Conservation (phyloP, 805 yeast species). For the Candida cerambycidarum region DNA sequence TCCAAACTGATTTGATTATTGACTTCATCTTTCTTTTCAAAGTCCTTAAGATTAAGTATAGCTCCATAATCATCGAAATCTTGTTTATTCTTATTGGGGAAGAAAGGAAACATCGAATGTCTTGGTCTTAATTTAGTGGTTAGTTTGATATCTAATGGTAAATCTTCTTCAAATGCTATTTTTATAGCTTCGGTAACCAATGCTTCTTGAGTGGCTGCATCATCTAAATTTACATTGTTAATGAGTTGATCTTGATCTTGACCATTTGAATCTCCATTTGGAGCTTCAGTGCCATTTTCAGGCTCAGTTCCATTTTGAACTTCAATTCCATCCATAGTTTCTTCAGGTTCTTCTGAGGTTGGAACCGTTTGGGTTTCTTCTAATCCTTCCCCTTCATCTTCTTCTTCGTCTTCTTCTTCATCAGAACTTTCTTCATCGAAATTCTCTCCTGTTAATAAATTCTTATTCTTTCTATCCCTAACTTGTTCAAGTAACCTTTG, state of each 20-base stretch:
- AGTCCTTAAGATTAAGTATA: constrained; percentile 63
- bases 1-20: constrained; percentile 39
- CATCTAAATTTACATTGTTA: constrained; percentile 20
- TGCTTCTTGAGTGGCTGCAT: constrained; percentile 41
- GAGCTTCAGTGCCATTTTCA: neutral
- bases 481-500: constrained; percentile 41
- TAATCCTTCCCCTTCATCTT: constrained; percentile 29
- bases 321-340: constrained; percentile 16
- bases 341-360: constrained; percentile 7
- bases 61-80: constrained; percentile 89
- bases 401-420: constrained; percentile 35
- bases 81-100: constrained; percentile 45
- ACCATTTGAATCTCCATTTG: no score
- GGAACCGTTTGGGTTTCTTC: constrained; percentile 18
- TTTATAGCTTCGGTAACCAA: constrained; percentile 38
- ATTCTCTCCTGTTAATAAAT: constrained; percentile 36
- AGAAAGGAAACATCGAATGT: constrained; percentile 76
- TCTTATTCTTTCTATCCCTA: constrained; percentile 40
- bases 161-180: constrained; percentile 38
- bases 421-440: constrained; percentile 34
- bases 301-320: constrained; percentile 5
- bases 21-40: constrained; percentile 54
- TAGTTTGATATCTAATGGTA: constrained; percentile 55
- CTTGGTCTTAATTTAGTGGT: constrained; percentile 45
- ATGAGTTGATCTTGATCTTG: no score